Conservation (phyloP, 1,284 basidiomycete genomes). For the Cryptococcus neoformans region DNA sequence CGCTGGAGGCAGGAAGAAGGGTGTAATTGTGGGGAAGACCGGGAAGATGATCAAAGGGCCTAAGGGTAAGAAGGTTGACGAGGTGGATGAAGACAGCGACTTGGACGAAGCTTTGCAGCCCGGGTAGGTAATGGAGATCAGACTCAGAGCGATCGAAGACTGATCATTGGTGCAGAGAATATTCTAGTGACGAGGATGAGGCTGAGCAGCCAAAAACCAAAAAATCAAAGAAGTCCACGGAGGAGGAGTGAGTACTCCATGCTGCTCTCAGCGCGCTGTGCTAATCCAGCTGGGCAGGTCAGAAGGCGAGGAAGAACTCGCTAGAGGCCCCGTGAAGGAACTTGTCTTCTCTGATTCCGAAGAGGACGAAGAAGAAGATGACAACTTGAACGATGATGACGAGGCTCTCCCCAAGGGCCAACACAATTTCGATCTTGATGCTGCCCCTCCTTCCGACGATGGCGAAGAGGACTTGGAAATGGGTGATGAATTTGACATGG, state of each 20-base stretch:
- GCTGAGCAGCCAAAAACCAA: constrained; percentile 42
- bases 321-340: constrained; percentile 54
- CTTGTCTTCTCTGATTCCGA: constrained; percentile 63
- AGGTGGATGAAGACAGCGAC: constrained; percentile 43
- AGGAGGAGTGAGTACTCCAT: not conserved
- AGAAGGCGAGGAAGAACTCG: constrained; percentile 53
- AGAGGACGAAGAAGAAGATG: constrained; percentile 53
- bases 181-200: constrained; percentile 53
- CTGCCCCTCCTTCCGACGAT: constrained; percentile 36
- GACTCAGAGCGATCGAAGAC: too few relatives aligned
- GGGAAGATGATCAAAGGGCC: constrained; percentile 9
- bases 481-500: constrained; percentile 34
- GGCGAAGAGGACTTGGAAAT: constrained; percentile 26
- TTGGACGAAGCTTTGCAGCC: constrained; percentile 41
- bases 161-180: constrained; percentile 22
- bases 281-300: constrained; percentile 2
- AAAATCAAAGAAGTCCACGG: constrained; percentile 45
- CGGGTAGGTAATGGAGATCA: constrained; percentile 28
- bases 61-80: constrained; percentile 37
- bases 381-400: constrained; percentile 30
- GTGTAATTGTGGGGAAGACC: constrained; percentile 2
- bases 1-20: constrained; percentile 16
- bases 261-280: not conserved
- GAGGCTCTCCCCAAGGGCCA: constrained; percentile 44
- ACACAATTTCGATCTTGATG: constrained; percentile 49